A percentile compares a stretch with the other conserved stretches of the same genome.
Evolutionary conservation across 2,329 filamentous ascomycete species (phyloP).

Genomic region (Chaetomiaceae sp.): DNA sequence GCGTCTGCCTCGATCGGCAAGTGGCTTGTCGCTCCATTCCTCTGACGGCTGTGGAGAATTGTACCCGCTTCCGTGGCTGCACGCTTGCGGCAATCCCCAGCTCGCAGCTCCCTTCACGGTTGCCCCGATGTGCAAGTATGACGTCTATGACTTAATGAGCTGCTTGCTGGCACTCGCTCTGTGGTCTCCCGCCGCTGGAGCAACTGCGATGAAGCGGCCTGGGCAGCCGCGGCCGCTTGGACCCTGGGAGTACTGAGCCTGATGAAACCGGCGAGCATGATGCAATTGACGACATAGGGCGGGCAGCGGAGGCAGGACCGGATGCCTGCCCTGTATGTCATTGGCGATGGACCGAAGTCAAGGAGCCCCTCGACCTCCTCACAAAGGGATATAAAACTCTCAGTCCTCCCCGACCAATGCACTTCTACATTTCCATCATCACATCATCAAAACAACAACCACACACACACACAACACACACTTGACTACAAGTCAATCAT

Average conservation of each 20-base stretch:
- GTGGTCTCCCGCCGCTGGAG: too few relatives aligned
- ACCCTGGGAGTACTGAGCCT: too few relatives aligned
- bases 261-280: conserved; percentile 16
- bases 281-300: conserved; percentile 11
- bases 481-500: conserved; percentile 5
- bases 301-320: background rate
- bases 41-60: too few relatives aligned
- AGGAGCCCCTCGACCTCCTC: background rate
- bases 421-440: background rate
- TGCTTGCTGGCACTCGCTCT: background rate
- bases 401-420: too few relatives aligned
- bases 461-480: too few relatives aligned
- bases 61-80: background rate
- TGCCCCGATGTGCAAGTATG: conserved; percentile 4
- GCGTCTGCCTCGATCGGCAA: background rate
- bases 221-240: background rate
- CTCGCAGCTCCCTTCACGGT: too few relatives aligned
- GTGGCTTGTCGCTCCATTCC: background rate
- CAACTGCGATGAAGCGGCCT: too few relatives aligned
- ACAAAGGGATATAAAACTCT: too few relatives aligned
- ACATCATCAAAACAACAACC: background rate
- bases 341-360: background rate
- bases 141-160: conserved; percentile 20
- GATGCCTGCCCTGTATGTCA: background rate
- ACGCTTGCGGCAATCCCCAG: background rate